These are phyloP conservation scores for Ogataea populi-albae DNA, from an alignment of 805 yeast genomes.

Conservation along the genomic window DNA sequence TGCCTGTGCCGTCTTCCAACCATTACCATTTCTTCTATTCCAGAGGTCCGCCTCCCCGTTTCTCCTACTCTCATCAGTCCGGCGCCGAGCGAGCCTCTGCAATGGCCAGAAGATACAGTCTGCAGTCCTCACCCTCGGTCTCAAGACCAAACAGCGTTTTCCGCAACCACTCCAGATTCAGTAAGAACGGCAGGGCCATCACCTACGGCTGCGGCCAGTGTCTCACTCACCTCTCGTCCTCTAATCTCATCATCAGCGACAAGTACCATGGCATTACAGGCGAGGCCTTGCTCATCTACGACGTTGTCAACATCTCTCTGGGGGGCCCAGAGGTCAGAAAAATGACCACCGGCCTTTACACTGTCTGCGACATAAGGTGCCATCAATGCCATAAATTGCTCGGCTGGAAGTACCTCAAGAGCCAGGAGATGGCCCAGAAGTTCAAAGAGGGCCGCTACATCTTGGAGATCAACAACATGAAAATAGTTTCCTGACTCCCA, in stretches of 20 bases:
- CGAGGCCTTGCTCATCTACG: conserved; percentile 51
- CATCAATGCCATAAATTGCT: conserved; percentile 50
- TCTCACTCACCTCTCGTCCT: conserved; percentile 30
- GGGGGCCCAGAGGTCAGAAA: conserved; percentile 24
- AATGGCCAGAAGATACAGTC: conserved; percentile 1
- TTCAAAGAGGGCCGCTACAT: conserved; percentile 64
- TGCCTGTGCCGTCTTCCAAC: conserved; percentile 2
- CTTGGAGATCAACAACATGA: conserved; percentile 39
- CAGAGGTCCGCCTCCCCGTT: conserved; percentile 8
- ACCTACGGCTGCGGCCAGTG: conserved; percentile 30
- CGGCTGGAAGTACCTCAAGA: conserved; percentile 63
- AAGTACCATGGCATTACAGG: conserved; percentile 57
- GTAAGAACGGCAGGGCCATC: conserved; percentile 21
- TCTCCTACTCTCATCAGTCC: conserved; percentile 8
- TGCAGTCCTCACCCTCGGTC: not conserved
- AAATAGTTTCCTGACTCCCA: conserved; percentile 10
- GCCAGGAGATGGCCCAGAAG: conserved; percentile 43
- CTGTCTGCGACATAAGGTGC: conserved; percentile 56
- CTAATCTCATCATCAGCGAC: conserved; percentile 29
- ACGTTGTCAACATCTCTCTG: conserved; percentile 34
- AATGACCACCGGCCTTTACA: conserved; percentile 61
- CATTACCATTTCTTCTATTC: conserved; percentile 12
- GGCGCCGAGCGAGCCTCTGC: conserved; percentile 3
- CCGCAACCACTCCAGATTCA: conserved; percentile 16
- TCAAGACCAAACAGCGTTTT: conserved; percentile 5